A percentile compares a stretch with the other conserved stretches of the same genome.
phyloP scores from a whole-genome alignment of 495 filamentous ascomycete genomes.

The Penicillium longicatenatum region DNA sequence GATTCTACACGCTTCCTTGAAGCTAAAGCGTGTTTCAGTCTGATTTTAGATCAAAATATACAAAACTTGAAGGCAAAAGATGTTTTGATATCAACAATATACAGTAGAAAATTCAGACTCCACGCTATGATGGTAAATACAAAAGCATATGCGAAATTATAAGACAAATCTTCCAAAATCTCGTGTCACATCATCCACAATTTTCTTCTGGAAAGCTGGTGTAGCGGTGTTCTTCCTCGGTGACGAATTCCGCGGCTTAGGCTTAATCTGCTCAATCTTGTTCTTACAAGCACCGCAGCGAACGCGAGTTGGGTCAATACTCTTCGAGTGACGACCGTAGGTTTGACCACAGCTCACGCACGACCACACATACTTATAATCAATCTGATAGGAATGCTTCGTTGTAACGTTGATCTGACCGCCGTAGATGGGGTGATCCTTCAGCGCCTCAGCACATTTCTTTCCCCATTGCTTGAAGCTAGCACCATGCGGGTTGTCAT shows the following conservation, averaged over 20 bases:
- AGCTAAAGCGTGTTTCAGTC: background rate
- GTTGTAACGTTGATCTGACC: constrained; percentile 75
- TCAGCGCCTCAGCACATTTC: constrained; percentile 48
- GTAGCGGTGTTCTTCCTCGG: constrained; percentile 51
- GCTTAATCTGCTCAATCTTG: constrained; percentile 73
- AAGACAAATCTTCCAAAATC: constrained; percentile 17
- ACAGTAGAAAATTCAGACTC: background rate
- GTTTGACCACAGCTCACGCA: constrained; percentile 68
- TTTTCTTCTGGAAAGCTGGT: constrained; percentile 9
- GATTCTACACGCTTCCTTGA: background rate
- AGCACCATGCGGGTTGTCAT: constrained; percentile 73
- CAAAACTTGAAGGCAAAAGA: background rate
- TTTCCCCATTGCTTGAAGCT: constrained; percentile 77
- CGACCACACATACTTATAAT: constrained; percentile 86
- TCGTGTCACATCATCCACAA: constrained; percentile 15
- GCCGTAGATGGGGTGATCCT: constrained; percentile 43
- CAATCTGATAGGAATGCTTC: constrained; percentile 83
- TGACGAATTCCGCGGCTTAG: constrained; percentile 61
- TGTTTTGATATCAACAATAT: background rate
- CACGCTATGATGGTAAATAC: constrained; percentile 1
- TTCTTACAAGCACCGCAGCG: constrained; percentile 73
- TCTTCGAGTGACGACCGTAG: constrained; percentile 81
- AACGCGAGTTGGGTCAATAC: constrained; percentile 65
- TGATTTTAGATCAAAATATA: background rate
- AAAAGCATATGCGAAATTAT: background rate